These are phyloP conservation scores for Irpex sp. DNA, from an alignment of 1,284 basidiomycete species.

Conservation along the genomic window DNA sequence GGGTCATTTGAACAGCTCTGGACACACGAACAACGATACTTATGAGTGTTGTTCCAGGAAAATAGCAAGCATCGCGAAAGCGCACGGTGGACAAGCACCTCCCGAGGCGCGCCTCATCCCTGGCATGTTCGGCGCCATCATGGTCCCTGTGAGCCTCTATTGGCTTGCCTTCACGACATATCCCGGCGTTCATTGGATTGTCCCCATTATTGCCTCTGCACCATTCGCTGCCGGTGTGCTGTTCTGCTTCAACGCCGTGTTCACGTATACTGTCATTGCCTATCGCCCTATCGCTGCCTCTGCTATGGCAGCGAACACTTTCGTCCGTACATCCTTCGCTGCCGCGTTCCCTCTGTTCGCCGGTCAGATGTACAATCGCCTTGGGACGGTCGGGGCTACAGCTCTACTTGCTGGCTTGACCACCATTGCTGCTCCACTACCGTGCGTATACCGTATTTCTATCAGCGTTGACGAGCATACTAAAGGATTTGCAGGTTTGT, in stretches of 20 bases:
- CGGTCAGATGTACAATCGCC: constrained; percentile 47
- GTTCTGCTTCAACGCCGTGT: constrained; percentile 64
- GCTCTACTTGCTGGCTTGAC: constrained; percentile 74
- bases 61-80: constrained; percentile 14
- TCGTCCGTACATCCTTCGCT: constrained; percentile 63
- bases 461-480: not conserved
- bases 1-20: constrained; percentile 11
- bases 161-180: constrained; percentile 76
- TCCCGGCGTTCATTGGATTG: constrained; percentile 67
- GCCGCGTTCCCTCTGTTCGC: constrained; percentile 73
- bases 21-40: not conserved
- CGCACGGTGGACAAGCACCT: constrained; percentile 48
- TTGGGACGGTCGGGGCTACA: constrained; percentile 75
- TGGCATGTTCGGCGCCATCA: constrained; percentile 65
- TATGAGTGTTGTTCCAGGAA: not conserved
- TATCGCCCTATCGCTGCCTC: constrained; percentile 78
- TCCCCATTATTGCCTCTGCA: constrained; percentile 60
- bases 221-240: constrained; percentile 60
- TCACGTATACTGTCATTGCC: constrained; percentile 69
- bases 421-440: constrained; percentile 67
- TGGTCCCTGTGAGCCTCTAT: constrained; percentile 66
- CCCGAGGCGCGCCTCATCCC: constrained; percentile 69
- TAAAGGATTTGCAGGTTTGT: constrained; percentile 28
- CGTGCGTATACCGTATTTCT: constrained; percentile 39
- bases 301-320: constrained; percentile 74